A percentile compares a stretch with the other conserved stretches of the same genome.
These are phyloP conservation scores for Cercophora newfieldiana DNA, from an alignment of 495 filamentous ascomycete species.

Conservation along the genomic window DNA sequence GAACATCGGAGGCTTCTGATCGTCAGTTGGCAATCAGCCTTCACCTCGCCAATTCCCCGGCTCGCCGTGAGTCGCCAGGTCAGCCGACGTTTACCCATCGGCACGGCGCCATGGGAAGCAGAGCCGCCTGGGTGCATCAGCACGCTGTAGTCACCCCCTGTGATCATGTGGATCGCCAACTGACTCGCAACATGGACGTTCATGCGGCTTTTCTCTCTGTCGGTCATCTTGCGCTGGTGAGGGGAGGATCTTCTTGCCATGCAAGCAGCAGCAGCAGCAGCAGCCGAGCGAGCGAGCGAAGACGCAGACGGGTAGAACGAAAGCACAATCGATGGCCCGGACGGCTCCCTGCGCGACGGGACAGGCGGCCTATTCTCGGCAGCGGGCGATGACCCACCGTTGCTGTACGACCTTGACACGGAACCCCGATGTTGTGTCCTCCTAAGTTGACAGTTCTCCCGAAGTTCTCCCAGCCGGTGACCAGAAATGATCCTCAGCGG, in stretches of 20 bases:
- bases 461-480: slow-evolving; percentile 21
- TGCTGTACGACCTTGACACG: not conserved
- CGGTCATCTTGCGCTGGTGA: not conserved
- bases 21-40: not conserved
- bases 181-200: not conserved
- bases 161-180: slow-evolving; percentile 6
- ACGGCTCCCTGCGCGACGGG: not conserved
- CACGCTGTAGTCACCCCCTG: not conserved
- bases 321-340: not conserved
- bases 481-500: slow-evolving; percentile 18
- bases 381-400: not conserved
- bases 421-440: not conserved
- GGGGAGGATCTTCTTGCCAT: not conserved
- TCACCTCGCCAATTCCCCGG: slow-evolving; percentile 7
- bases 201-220: slow-evolving; percentile 15
- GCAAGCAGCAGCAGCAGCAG: not conserved
- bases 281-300: not conserved
- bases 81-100: slow-evolving; percentile 29
- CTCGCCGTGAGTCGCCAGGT: slow-evolving; percentile 27
- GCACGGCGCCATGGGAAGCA: slow-evolving; percentile 13
- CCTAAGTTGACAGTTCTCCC: slow-evolving; percentile 14
- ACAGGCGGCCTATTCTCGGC: not conserved
- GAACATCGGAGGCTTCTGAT: slow-evolving; percentile 4
- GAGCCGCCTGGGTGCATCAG: slow-evolving; percentile 13
- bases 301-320: not conserved